These are phyloP conservation scores for Brassica nigra DNA, from an alignment of 345 rosid species.

Conservation along the genomic window DNA sequence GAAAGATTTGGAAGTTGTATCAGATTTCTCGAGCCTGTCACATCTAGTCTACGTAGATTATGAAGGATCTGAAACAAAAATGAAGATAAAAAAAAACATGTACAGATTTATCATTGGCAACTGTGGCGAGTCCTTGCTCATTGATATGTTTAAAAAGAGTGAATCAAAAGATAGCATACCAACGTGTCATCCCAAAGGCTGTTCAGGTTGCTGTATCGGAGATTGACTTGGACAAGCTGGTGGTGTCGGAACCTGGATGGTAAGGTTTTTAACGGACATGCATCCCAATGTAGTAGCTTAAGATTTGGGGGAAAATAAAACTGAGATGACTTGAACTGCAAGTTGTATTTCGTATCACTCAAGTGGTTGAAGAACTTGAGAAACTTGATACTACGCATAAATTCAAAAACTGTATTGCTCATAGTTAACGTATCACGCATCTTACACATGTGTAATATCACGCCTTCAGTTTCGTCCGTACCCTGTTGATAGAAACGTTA, in stretches of 20 bases:
- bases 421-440: background rate
- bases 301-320: background rate
- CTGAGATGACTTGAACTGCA: background rate
- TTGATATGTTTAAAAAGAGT: too few species aligned
- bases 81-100: background rate
- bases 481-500: conserved; percentile 15
- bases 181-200: background rate
- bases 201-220: conserved; percentile 3
- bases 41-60: background rate
- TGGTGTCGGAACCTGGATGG: background rate
- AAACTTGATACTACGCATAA: background rate
- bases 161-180: conserved; percentile 2
- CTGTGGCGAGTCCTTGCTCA: background rate
- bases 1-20: conserved; percentile 5
- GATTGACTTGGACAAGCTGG: background rate
- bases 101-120: background rate
- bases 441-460: conserved; percentile 15
- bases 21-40: conserved; percentile 13
- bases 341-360: background rate
- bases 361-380: conserved; percentile 15
- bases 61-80: background rate
- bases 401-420: background rate
- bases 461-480: background rate
- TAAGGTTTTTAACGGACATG: background rate
- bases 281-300: conserved; percentile 26